Evolutionary conservation across 768 basidiomycete species (phyloP).

Genomic region (Epithele typhae): DNA sequence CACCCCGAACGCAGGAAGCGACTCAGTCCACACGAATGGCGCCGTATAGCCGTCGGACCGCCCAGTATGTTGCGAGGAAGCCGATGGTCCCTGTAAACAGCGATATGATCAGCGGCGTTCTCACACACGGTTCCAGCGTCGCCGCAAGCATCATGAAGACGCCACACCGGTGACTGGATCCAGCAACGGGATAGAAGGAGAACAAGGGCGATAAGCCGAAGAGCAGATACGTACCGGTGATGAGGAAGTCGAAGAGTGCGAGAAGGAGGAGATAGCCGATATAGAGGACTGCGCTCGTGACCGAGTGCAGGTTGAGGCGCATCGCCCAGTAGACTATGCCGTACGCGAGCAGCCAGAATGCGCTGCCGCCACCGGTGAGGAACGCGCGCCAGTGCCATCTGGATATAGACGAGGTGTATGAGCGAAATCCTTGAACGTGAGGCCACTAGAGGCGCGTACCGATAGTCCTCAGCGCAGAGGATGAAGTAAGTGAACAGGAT

Average conservation of each 20-base stretch:
- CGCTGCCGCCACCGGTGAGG: conserved; percentile 86
- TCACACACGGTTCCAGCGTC: too few relatives aligned
- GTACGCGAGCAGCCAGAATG: conserved; percentile 87
- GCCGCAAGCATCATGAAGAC: too few relatives aligned
- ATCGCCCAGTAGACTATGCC: conserved; percentile 88
- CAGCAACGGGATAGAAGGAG: neutral
- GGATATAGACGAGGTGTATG: neutral
- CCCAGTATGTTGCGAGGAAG: conserved; percentile 89
- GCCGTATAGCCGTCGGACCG: conserved; percentile 77
- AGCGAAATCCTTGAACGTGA: neutral
- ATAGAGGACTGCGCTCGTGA: conserved; percentile 79
- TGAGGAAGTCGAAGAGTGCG: conserved; percentile 78
- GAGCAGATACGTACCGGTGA: conserved; percentile 57
- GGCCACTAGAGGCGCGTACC: conserved; percentile 38
- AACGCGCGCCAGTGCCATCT: conserved; percentile 98
- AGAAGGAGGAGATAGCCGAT: conserved; percentile 88
- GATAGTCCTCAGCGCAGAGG: conserved; percentile 92
- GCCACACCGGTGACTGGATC: conserved; percentile 8
- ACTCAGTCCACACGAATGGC: conserved; percentile 70
- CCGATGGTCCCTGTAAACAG: conserved; percentile 72
- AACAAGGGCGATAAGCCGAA: neutral
- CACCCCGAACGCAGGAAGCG: too few relatives aligned
- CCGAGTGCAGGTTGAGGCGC: conserved; percentile 78
- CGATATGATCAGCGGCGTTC: too few relatives aligned
- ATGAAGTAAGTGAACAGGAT: conserved; percentile 89